phyloP scores from a whole-genome alignment of 768 basidiomycete species.

The Lactarius quietus region DNA sequence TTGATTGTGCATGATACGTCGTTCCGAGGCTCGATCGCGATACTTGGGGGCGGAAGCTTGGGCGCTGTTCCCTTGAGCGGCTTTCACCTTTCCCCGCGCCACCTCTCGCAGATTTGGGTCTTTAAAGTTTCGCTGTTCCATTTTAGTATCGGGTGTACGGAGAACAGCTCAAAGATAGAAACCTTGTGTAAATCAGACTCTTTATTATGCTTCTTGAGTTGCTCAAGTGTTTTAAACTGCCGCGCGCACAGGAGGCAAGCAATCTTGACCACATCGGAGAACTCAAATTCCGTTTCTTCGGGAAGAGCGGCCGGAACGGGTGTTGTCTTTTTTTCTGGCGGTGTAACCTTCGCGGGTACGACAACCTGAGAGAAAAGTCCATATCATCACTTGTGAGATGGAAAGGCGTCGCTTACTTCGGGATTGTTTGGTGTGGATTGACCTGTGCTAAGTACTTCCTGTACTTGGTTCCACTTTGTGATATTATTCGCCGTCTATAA shows the following conservation, averaged over 20 bases:
- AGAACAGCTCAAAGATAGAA: constrained; percentile 27
- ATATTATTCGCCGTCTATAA: constrained; percentile 82
- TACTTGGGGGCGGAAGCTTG: constrained; percentile 67
- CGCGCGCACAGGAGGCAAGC: constrained; percentile 90
- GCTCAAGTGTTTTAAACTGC: constrained; percentile 86
- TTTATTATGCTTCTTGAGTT: constrained; percentile 84
- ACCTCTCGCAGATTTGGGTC: constrained; percentile 68
- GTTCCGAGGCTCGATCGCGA: constrained; percentile 91
- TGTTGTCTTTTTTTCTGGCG: constrained; percentile 24
- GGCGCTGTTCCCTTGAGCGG: constrained; percentile 36
- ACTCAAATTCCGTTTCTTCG: constrained; percentile 70
- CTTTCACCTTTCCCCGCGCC: constrained; percentile 62
- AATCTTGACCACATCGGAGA: constrained; percentile 67
- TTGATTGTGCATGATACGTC: constrained; percentile 87
- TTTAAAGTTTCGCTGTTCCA: constrained; percentile 76
- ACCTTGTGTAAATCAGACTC: constrained; percentile 97
- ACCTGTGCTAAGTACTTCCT: constrained; percentile 65
- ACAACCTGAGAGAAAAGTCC: constrained; percentile 16
- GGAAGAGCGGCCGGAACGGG: constrained; percentile 38
- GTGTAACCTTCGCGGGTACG: constrained; percentile 10
- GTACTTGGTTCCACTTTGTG: constrained; percentile 95
- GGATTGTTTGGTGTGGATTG: constrained; percentile 23
- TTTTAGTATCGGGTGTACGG: not conserved
- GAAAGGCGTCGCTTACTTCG: constrained; percentile 4
- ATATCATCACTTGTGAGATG: not conserved